A percentile compares a stretch with the other conserved stretches of the same genome.
phyloP scores from a whole-genome alignment of 768 basidiomycete species.

The Boletus rubroflammeus region DNA sequence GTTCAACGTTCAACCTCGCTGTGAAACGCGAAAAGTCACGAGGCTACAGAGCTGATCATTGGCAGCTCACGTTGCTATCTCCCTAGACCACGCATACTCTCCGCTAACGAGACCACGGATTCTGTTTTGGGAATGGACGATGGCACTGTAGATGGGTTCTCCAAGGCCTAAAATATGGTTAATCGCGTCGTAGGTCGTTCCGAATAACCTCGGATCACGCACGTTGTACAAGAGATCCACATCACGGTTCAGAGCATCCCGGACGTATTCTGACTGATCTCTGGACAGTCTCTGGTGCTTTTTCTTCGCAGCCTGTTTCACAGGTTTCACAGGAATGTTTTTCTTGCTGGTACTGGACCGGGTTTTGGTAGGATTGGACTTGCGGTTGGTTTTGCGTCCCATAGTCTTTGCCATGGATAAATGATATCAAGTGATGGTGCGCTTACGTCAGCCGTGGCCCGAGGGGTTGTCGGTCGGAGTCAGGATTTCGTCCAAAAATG shows the following conservation, averaged over 20 bases:
- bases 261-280: conserved; percentile 22
- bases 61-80: conserved; percentile 4
- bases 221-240: conserved; percentile 25
- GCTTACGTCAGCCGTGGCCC: conserved; percentile 14
- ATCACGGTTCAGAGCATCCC: conserved; percentile 28
- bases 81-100: conserved; percentile 21
- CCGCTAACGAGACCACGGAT: conserved; percentile 9
- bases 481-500: no score
- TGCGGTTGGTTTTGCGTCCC: conserved; percentile 5
- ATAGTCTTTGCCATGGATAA: not conserved
- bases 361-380: conserved; percentile 1
- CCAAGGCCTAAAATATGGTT: conserved; percentile 8
- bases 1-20: not conserved
- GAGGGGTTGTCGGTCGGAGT: no score
- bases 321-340: no score
- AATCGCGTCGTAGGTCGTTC: not conserved
- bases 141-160: not conserved
- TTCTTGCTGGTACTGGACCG: conserved; percentile 9
- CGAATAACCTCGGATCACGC: not conserved
- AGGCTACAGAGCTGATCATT: not conserved
- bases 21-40: not conserved
- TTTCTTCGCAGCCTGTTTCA: conserved; percentile 22
- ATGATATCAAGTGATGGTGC: not conserved
- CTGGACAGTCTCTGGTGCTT: conserved; percentile 20
- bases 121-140: not conserved